These are phyloP conservation scores for Neonothopanus nambi DNA, from an alignment of 1,284 basidiomycete genomes.

Conservation along the genomic window DNA sequence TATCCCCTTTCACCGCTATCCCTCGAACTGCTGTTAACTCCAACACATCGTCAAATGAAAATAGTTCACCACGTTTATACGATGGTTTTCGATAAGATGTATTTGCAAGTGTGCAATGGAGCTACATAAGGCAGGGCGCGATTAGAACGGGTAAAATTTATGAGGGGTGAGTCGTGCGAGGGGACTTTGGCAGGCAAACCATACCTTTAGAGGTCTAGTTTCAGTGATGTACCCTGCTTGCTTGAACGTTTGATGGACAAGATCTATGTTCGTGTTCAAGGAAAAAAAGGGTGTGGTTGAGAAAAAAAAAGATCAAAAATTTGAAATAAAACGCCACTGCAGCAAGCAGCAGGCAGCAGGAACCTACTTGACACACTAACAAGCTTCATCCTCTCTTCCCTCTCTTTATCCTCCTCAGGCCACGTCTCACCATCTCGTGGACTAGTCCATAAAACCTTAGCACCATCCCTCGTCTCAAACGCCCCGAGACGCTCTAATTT, in stretches of 20 bases:
- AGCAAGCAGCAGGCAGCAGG: neutral
- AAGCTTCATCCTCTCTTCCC: conserved; percentile 30
- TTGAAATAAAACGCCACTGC: neutral
- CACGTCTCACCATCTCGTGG: conserved; percentile 32
- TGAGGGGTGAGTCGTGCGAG: neutral
- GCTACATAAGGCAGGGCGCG: conserved; percentile 32
- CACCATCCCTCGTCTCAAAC: conserved; percentile 45
- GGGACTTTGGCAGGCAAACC: too few species aligned
- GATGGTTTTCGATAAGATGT: conserved; percentile 53
- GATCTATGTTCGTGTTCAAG: too few species aligned
- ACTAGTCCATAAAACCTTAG: conserved; percentile 53
- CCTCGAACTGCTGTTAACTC: conserved; percentile 28
- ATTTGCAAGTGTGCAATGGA: conserved; percentile 72
- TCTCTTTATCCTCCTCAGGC: conserved; percentile 20
- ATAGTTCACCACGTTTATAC: conserved; percentile 35
- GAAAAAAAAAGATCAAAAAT: neutral
- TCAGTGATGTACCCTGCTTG: conserved; percentile 53
- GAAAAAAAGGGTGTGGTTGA: too few species aligned
- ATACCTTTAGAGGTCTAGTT: conserved; percentile 59
- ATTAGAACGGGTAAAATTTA: neutral
- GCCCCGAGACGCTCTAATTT: conserved; percentile 51
- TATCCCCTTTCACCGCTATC: too few species aligned
- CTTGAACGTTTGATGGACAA: conserved; percentile 49
- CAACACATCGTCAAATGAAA: conserved; percentile 50
- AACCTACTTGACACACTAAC: conserved; percentile 42